Evolutionary conservation across 768 basidiomycete genomes (phyloP).

Genomic region (Kondoa malvinella): DNA sequence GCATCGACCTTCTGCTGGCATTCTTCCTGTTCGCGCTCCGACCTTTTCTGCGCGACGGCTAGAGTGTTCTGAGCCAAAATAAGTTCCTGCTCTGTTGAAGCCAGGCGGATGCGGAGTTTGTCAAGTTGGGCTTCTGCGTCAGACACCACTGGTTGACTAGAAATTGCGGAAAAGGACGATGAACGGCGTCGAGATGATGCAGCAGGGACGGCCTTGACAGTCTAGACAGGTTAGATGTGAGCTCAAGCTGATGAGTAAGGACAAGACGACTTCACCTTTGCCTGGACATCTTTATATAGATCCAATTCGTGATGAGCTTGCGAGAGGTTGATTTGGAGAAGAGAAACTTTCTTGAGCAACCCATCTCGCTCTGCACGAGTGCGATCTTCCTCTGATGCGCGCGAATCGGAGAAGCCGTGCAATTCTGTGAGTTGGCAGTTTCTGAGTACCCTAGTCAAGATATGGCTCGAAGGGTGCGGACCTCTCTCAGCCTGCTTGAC

Average conservation of each 20-base stretch:
- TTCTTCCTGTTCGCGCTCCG: background rate
- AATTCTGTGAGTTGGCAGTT: background rate
- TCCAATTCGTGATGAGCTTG: background rate
- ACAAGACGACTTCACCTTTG: background rate
- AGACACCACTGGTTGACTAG: background rate
- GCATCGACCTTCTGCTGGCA: background rate
- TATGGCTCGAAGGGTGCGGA: background rate
- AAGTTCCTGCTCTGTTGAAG: background rate
- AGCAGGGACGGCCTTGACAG: background rate
- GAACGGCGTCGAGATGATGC: background rate
- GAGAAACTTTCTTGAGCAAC: background rate
- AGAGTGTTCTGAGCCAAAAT: background rate
- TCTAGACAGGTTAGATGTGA: background rate
- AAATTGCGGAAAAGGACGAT: background rate
- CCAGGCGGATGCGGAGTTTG: background rate
- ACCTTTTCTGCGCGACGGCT: background rate
- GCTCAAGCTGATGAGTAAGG: no score
- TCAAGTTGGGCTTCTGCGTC: background rate
- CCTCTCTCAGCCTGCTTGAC: background rate
- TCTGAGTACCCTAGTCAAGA: background rate
- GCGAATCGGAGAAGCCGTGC: background rate
- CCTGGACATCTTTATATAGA: background rate
- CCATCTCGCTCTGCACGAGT: background rate
- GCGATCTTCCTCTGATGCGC: background rate
- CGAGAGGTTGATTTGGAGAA: background rate